Evolutionary conservation across 306 rosid species (phyloP).

Genomic region (Quercus mongolica): DNA sequence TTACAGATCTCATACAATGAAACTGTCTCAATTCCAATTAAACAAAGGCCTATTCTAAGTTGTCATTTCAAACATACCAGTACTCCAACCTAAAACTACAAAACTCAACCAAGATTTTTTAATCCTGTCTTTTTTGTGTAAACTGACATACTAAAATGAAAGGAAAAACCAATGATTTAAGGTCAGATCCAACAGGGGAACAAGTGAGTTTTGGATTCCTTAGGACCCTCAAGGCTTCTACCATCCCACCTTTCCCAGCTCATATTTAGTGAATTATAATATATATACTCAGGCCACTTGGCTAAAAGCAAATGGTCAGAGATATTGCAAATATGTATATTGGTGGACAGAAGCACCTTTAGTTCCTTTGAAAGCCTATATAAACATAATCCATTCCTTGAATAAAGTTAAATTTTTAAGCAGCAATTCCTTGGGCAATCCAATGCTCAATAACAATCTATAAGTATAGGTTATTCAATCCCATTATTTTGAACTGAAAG

Average conservation of each 20-base stretch:
- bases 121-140: background rate
- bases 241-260: background rate
- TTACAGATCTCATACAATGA: background rate
- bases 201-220: constrained; percentile 5
- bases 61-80: background rate
- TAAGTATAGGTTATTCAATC: background rate
- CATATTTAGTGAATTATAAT: background rate
- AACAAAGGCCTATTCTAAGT: background rate
- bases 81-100: background rate
- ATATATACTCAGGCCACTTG: background rate
- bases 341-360: background rate
- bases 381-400: background rate
- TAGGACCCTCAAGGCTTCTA: background rate
- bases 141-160: background rate
- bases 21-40: background rate
- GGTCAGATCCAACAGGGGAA: constrained; percentile 5
- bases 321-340: background rate
- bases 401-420: background rate
- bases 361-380: background rate
- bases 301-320: background rate
- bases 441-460: background rate
- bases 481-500: background rate
- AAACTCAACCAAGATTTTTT: background rate
- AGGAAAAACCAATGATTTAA: constrained; percentile 1
- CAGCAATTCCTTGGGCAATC: background rate